Evolutionary conservation across 2,329 filamentous ascomycete genomes (phyloP).

Genomic region (Colletotrichum destructivum): DNA sequence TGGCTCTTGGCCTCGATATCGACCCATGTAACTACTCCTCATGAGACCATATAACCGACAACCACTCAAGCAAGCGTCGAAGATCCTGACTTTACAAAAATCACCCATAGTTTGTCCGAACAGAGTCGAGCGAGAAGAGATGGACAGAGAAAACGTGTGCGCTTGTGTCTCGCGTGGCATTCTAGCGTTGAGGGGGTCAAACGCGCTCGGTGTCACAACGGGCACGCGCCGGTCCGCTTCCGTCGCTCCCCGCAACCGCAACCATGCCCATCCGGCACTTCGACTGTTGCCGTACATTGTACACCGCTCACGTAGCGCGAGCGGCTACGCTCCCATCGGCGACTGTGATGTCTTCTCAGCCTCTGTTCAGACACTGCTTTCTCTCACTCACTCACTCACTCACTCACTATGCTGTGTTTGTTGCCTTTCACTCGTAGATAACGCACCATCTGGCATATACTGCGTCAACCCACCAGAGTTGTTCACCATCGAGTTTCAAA

Average conservation of each 20-base stretch:
- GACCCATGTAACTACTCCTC: background rate
- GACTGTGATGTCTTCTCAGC: too few relatives aligned
- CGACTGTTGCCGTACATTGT: too few relatives aligned
- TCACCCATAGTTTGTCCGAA: background rate
- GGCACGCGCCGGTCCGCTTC: conserved; percentile 7
- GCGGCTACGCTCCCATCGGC: too few relatives aligned
- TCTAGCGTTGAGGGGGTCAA: background rate
- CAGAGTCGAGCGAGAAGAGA: background rate
- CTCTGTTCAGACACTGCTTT: too few relatives aligned
- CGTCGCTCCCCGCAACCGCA: background rate
- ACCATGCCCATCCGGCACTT: background rate
- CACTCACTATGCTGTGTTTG: too few relatives aligned
- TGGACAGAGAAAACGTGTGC: background rate
- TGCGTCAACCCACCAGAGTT: too few relatives aligned
- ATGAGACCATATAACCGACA: background rate
- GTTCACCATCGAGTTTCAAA: background rate
- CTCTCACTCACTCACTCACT: too few relatives aligned
- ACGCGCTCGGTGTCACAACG: background rate
- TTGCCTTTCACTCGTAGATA: too few relatives aligned
- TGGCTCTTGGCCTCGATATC: background rate
- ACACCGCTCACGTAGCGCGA: too few relatives aligned
- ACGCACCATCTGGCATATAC: too few relatives aligned
- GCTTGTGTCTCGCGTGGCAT: background rate
- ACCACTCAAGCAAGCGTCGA: background rate
- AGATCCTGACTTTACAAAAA: background rate